Evolutionary conservation across 75 land plant species (phyloP).

Genomic region (Adiantum capillusveneris): DNA sequence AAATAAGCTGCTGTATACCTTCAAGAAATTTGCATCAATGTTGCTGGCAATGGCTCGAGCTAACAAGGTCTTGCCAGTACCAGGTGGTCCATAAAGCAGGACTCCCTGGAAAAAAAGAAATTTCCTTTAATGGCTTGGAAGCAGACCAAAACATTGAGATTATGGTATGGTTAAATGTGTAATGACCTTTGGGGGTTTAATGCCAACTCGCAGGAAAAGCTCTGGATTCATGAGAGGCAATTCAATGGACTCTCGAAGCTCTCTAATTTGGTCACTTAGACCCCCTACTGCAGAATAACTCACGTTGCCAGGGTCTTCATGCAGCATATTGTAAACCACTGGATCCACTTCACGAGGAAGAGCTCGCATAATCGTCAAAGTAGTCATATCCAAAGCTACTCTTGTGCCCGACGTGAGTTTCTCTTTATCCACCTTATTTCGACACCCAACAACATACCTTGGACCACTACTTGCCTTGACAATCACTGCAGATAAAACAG

Average conservation of each 20-base stretch:
- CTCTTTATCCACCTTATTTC: slow-evolving; percentile 90
- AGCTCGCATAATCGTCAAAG: slow-evolving; percentile 92
- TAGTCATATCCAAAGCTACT: slow-evolving; percentile 97
- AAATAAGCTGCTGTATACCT: slow-evolving; percentile 45
- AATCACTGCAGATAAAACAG: slow-evolving; percentile 46
- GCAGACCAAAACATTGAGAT: too few relatives aligned
- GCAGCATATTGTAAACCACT: slow-evolving; percentile 92
- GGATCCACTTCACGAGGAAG: slow-evolving; percentile 92
- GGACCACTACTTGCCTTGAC: slow-evolving; percentile 99
- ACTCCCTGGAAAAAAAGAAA: slow-evolving; percentile 81
- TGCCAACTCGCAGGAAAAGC: slow-evolving; percentile 74
- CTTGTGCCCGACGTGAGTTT: slow-evolving; percentile 89
- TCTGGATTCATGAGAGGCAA: slow-evolving; percentile 92
- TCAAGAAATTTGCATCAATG: slow-evolving; percentile 92
- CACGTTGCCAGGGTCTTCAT: slow-evolving; percentile 96
- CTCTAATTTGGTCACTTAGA: slow-evolving; percentile 83
- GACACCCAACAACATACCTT: slow-evolving; percentile 92
- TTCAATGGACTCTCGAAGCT: slow-evolving; percentile 93
- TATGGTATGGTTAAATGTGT: too few relatives aligned
- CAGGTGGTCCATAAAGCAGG: slow-evolving; percentile 93
- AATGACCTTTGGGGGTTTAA: slow-evolving; percentile 66
- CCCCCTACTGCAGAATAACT: slow-evolving; percentile 98
- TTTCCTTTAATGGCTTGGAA: too few relatives aligned
- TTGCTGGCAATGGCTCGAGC: slow-evolving; percentile 98
- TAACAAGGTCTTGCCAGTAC: slow-evolving; percentile 89